Base-by-base conservation (phyloP, 1,284 basidiomycete species). In the Melanopsichium pennsylvanicum region DNA sequence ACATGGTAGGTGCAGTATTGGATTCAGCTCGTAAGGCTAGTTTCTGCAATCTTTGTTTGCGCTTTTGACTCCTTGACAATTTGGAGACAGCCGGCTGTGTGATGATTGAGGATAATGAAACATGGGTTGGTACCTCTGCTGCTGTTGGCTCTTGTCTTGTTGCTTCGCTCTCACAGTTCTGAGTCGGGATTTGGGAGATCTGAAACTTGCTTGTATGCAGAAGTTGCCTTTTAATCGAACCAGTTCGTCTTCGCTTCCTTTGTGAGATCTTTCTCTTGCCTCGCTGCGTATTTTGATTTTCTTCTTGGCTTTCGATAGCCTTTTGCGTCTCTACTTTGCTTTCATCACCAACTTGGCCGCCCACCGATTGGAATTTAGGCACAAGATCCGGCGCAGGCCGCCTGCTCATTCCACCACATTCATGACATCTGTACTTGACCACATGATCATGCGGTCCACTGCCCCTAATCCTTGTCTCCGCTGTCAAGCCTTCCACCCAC, bases 381-480 rank as follows among this genome's bases (percentile, higher is more conserved):
- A 61, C 42, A 10, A 55, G 46, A 36, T 61, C 18, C 1, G 64
- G 64, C 22, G 64, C 64, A 11, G 64, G 54, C 8, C 56, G 21
- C n/a, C 64, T 51, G 7, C 21, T 15, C 5, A 38, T 34, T 12
- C 26, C 25, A 6, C 49, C 54, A 23, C 64, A 68, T 18, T 57
- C 49, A 3, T 6, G 21, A 34, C 64, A 68, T 18, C 19, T 57
- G 32, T 29, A 31, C 34, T 57, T 52, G 25, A 61, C 6, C 12
- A 68, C 41, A 37, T 68, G 64, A 11, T 35, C 54, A 44, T 68
- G 64, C 12, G 64, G 64, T 2, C 58, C 64, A 23, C 52, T 61
- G 4, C 22, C 41, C 23, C 38, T 47, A 26, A 15, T 49, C 29
- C 64, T 42, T 3, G 51, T 41, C 10, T 31, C 27, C 45, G 45